Evolutionary conservation across 306 rosid genomes (phyloP), one percentile per base, ranked within the genome.

Genomic region (Vigna trinervia): DNA sequence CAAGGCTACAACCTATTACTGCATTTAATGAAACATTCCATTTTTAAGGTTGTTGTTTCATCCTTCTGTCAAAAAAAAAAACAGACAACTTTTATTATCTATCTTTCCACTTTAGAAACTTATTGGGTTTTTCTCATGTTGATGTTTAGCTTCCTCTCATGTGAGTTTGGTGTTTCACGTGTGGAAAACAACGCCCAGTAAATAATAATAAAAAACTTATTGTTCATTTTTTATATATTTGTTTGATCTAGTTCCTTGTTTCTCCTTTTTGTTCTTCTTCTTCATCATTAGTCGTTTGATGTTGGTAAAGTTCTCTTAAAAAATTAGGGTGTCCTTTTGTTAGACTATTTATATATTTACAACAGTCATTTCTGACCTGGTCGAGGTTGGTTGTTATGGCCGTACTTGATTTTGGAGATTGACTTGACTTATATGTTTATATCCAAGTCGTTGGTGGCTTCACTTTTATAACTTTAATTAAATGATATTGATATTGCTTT

Each of bases 381-480:
- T 39, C 73, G 73, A 22, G 66, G 64, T 61, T 48, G 78, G 82
- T 60, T 34, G 62, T 22, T 48, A 70, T 58, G 45, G 10, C 13
- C 60, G 68, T 30, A 30, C 51, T 78, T 73, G 50, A 65, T 62
- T 72, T 56, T 13, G 52, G 70, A 43, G 52, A 50, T 69, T 81
- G 73, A 65, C 78, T 83, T 80, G 79, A 69, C 75, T 72, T 77
- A 1, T 34, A 34, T 48, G 56, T 43, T 9, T 43, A 51, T 50
- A 28, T 76, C 6, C 41, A 58, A 58, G 54, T 60, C 17, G 4
- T 60, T 54, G 47, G 23, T 71, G 76, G 72, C 65, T 74, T 8
- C 48, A 12, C 5, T 47, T 26, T 43, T 72, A 0, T 43, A 63
- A 52, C 51, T 65, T 22, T 11, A 64, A n/a, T 38, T 62, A 38